Evolutionary conservation across 2,329 filamentous ascomycete species (phyloP).

Genomic region (Hirsutella minnesotensis): DNA sequence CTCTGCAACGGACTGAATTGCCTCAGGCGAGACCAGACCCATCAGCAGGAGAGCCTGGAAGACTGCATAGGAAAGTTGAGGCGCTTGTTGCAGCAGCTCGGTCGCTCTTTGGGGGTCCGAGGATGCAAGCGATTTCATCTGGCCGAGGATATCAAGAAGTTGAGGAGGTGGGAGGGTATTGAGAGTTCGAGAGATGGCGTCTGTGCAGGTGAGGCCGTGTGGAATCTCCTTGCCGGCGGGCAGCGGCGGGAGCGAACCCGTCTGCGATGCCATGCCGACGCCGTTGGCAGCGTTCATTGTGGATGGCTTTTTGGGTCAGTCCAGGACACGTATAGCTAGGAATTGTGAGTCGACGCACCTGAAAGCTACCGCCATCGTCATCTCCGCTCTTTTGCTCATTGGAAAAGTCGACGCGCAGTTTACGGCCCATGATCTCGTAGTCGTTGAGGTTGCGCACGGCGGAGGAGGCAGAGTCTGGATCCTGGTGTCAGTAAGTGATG

Average conservation of each 20-base stretch:
- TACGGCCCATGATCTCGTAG: slow-evolving; percentile 87
- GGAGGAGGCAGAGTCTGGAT: slow-evolving; percentile 65
- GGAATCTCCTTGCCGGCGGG: slow-evolving; percentile 78
- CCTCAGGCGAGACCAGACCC: slow-evolving; percentile 77
- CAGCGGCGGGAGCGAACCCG: slow-evolving; percentile 59
- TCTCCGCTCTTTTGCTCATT: slow-evolving; percentile 76
- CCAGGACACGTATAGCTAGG: too few relatives aligned
- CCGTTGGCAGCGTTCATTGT: slow-evolving; percentile 20
- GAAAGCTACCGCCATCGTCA: slow-evolving; percentile 32
- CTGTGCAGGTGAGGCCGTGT: slow-evolving; percentile 69
- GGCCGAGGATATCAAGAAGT: slow-evolving; percentile 81
- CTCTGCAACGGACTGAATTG: slow-evolving; percentile 73
- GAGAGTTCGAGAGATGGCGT: slow-evolving; percentile 86
- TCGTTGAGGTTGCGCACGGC: slow-evolving; percentile 94
- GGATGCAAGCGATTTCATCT: slow-evolving; percentile 86
- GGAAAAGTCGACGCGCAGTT: slow-evolving; percentile 89
- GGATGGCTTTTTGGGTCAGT: slow-evolving; percentile 5
- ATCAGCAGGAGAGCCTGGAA: slow-evolving; percentile 91
- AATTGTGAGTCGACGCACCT: slow-evolving; percentile 2
- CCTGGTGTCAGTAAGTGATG: slow-evolving; percentile 7
- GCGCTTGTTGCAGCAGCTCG: slow-evolving; percentile 76
- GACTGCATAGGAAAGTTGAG: slow-evolving; percentile 86
- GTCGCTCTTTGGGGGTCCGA: slow-evolving; percentile 73
- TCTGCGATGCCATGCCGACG: slow-evolving; percentile 16
- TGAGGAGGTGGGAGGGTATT: slow-evolving; percentile 77